Evolutionary conservation across 805 yeast species (phyloP), one percentile per base, ranked within the genome.

Genomic region (Lipomyces chichibuensis): DNA sequence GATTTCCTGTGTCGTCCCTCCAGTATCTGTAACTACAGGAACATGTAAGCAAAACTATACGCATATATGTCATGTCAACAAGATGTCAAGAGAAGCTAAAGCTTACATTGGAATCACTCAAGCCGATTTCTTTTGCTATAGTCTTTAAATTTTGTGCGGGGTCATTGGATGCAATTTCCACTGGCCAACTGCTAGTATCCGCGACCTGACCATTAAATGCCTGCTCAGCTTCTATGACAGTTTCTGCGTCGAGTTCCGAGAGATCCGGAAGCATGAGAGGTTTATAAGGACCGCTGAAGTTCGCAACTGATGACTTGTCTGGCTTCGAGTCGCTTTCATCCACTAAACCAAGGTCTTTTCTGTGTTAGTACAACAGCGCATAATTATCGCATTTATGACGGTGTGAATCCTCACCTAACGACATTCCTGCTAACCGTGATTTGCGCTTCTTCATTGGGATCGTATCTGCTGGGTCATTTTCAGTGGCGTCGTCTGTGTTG

Each of bases 1-100:
- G 62, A 62, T 11, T 29, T 27, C 13, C 70, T 32, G 49, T 61
- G 64, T 3, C 73, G 60, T 33, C 72, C 73, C 39, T 65, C 65
- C 20, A 70, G 55, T 11, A 67, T 59, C 51, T 64, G 67, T 17
- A 64, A 57, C 66, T 63, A 63, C 14, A 33, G 1, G 49, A 11
- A 17, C 49, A 17, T 17, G 23, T 43, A 17, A 43, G 49, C 43
- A 23, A 35, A 33, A 9, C 20, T 29, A 11, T 11, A 11, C 33
- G 8, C 33, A 6, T 29, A 29, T 29, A 17, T 17, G 8, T 55
- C 43, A 61, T 20, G 25, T n/a, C 25, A 27, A 17, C 35, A 23
- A 33, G 13, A 4, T 13, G n/a, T 11, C n/a, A 11, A n/a, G 20
- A 33, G 2, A 20, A 39, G 20, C 33, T 13, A 5, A 5, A 23